Conservation (phyloP, 768 basidiomycete genomes). For the Suillus spraguei region DNA sequence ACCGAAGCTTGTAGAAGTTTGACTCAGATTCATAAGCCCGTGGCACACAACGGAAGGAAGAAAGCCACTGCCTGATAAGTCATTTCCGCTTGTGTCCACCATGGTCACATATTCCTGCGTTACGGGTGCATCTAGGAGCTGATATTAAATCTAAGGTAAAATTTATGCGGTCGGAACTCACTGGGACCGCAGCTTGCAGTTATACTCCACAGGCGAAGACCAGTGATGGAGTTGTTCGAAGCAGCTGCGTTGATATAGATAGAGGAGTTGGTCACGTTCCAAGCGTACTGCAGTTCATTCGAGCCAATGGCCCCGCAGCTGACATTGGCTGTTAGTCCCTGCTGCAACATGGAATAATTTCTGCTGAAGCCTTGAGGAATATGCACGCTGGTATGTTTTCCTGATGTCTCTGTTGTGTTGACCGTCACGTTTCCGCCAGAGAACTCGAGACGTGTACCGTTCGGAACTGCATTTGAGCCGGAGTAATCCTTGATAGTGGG, state of each 20-base stretch:
- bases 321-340: slow-evolving; percentile 10
- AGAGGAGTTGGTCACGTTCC: background rate
- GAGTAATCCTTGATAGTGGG: no score
- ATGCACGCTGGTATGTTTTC: no score
- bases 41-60: no score
- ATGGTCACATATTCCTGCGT: no score
- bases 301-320: background rate
- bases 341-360: slow-evolving; percentile 9
- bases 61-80: no score
- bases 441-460: no score
- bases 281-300: slow-evolving; percentile 1
- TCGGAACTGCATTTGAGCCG: no score
- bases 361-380: background rate
- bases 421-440: no score
- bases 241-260: background rate
- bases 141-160: background rate
- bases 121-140: background rate
- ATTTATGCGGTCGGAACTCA: background rate
- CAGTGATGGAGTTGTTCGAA: background rate
- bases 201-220: background rate
- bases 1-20: no score
- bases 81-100: no score
- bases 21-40: no score
- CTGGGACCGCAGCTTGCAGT: slow-evolving; percentile 8
- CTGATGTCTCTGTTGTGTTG: no score